Evolutionary conservation across 2,329 filamentous ascomycete genomes (phyloP).

Genomic region (Neofusicoccum kwambonambiense): DNA sequence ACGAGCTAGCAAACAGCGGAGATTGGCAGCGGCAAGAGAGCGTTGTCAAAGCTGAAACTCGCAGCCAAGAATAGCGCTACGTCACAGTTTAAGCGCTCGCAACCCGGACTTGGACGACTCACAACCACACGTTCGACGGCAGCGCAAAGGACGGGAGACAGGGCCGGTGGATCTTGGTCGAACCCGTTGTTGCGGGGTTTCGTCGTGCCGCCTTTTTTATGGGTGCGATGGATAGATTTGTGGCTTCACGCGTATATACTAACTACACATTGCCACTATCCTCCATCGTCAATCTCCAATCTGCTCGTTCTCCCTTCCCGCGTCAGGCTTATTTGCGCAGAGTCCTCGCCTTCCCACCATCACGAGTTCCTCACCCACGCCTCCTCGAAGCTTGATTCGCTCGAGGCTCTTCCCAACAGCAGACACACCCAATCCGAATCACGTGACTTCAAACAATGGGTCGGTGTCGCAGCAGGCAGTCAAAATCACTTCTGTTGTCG

Average conservation of each 20-base stretch:
- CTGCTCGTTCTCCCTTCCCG: neutral
- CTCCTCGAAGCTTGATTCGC: neutral
- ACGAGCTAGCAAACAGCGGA: neutral
- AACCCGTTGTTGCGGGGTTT: neutral
- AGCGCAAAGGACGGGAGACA: neutral
- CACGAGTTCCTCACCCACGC: no score
- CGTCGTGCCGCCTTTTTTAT: neutral
- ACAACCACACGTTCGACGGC: slow-evolving; percentile 1
- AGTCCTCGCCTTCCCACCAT: no score
- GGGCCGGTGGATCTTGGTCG: neutral
- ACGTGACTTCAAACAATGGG: neutral
- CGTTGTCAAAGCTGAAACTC: neutral
- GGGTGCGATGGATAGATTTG: neutral
- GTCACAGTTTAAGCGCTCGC: slow-evolving; percentile 6
- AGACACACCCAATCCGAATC: neutral
- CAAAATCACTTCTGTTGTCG: neutral
- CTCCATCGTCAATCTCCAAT: neutral
- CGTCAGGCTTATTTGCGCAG: neutral
- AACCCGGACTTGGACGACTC: neutral
- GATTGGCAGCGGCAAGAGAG: neutral
- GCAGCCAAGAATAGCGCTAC: slow-evolving; percentile 10
- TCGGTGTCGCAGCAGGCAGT: neutral
- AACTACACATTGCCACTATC: neutral
- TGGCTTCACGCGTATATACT: neutral
- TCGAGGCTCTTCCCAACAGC: neutral